A percentile compares a stretch with the other conserved stretches of the same genome.
Conservation (phyloP, 108 stramenopile genomes). For the Stephanodiscus minutulus region DNA sequence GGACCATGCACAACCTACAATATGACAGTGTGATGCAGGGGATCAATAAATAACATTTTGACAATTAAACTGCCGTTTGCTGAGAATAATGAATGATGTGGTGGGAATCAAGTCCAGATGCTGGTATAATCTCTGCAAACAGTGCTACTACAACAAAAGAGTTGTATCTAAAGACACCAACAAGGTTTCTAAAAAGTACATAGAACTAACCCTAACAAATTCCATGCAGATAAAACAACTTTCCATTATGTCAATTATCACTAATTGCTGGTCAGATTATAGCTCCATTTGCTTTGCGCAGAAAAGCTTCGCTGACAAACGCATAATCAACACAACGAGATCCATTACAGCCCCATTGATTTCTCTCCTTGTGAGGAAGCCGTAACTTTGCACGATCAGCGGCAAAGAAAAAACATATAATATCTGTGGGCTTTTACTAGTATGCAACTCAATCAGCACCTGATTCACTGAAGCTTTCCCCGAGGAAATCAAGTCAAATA, state of each 20-base stretch:
- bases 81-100: no score
- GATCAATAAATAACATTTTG: no score
- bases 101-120: no score
- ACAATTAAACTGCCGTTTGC: no score
- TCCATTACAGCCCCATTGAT: constrained; percentile 33
- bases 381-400: constrained; percentile 41
- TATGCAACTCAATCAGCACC: constrained; percentile 30
- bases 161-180: no score
- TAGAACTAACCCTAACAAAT: no score
- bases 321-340: constrained; percentile 29
- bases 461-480: constrained; percentile 31
- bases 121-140: no score
- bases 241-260: no score
- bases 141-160: no score
- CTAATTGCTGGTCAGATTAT: constrained; percentile 2
- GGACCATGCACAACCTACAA: no score
- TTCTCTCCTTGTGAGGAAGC: constrained; percentile 43
- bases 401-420: constrained; percentile 13
- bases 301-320: constrained; percentile 27
- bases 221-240: not conserved
- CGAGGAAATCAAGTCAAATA: constrained; percentile 29
- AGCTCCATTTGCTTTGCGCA: constrained; percentile 20
- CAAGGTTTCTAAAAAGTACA: no score
- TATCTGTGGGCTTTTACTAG: not conserved
- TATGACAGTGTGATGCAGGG: no score